Percentiles rank a stretch among this genome's conserved stretches.
Evolutionary conservation across 1,284 basidiomycete genomes (phyloP).

Genomic region (Malassezia brasiliensis): DNA sequence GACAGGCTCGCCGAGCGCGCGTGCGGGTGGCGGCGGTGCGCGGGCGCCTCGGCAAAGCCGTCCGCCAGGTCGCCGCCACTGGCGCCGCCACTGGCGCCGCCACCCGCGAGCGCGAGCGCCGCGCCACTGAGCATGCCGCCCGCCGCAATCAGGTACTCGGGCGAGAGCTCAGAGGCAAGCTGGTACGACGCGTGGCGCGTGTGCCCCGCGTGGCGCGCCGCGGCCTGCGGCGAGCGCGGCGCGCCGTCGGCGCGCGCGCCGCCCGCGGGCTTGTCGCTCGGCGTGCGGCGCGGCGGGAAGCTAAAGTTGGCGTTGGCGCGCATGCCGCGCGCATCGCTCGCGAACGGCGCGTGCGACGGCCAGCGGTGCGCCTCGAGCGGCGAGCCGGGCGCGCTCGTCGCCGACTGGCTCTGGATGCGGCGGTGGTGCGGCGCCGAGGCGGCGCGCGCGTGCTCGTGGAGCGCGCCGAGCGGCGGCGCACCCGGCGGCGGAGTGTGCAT

Average conservation of each 20-base stretch:
- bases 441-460: conserved; percentile 54
- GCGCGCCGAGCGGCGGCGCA: not conserved
- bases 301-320: conserved; percentile 2
- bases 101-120: conserved; percentile 21
- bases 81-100: conserved; percentile 5
- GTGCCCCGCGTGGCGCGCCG: not conserved
- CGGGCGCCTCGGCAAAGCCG: conserved; percentile 27
- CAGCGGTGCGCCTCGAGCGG: not conserved
- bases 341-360: not conserved
- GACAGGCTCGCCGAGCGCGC: conserved; percentile 16
- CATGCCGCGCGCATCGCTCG: not conserved
- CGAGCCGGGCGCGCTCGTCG: not conserved
- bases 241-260: not conserved
- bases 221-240: not conserved
- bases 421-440: conserved; percentile 59
- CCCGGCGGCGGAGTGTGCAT: not conserved
- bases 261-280: not conserved
- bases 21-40: conserved; percentile 18
- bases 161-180: conserved; percentile 34
- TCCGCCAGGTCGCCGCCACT: conserved; percentile 14
- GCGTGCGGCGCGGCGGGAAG: conserved; percentile 3
- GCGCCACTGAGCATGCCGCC: conserved; percentile 40
- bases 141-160: conserved; percentile 45
- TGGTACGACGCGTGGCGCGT: conserved; percentile 38
- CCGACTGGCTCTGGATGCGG: conserved; percentile 66